Percentiles rank a stretch among this genome's conserved stretches.
Conservation (phyloP, 176 grass and related monocot genomes). For the Bolboschoenus planiculmis region DNA sequence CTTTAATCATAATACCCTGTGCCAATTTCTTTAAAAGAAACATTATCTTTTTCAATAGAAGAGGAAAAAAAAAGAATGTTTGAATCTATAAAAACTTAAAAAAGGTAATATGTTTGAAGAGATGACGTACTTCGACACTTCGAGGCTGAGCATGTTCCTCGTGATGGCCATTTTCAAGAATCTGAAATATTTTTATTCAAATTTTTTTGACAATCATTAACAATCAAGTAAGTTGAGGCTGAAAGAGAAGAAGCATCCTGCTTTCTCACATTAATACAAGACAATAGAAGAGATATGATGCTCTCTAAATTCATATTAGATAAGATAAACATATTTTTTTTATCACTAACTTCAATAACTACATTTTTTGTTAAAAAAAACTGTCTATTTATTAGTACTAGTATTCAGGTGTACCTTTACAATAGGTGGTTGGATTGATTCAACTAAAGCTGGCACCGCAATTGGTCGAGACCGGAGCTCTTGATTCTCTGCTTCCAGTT, state of each 20-base stretch:
- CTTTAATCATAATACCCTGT: background rate
- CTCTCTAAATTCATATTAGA: background rate
- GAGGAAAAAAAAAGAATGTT: background rate
- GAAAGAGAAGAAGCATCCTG: background rate
- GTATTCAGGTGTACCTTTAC: constrained; percentile 39
- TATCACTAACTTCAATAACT: background rate
- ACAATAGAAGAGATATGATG: background rate
- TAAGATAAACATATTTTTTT: background rate
- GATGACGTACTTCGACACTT: constrained; percentile 3
- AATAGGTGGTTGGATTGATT: constrained; percentile 30
- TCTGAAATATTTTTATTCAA: constrained; percentile 32
- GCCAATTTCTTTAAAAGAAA: background rate
- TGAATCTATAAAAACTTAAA: background rate
- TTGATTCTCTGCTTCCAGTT: constrained; percentile 62
- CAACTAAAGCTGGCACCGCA: constrained; percentile 26
- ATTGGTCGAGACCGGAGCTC: constrained; percentile 39
- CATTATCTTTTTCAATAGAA: background rate
- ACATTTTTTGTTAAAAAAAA: background rate
- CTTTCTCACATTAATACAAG: background rate
- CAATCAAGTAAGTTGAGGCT: background rate
- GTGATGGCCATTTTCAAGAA: constrained; percentile 36
- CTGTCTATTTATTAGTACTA: background rate
- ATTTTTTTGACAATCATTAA: constrained; percentile 13
- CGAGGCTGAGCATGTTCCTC: background rate
- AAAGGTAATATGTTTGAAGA: background rate